Base-by-base conservation (phyloP, 768 basidiomycete genomes). In the Termitomyces sp. region DNA sequence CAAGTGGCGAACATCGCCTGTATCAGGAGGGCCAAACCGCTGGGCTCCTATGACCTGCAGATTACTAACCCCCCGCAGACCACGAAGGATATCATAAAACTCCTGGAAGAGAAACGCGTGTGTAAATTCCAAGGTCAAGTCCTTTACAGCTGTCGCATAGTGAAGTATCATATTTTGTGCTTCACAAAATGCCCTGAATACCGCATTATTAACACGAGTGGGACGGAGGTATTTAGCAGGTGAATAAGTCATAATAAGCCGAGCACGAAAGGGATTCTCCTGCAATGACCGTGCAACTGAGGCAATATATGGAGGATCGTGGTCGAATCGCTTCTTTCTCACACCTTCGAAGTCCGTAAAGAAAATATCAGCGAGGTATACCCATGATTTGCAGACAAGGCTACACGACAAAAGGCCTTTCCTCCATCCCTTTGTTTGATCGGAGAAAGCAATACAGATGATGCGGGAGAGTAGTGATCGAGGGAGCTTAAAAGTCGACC, bases 321-420 rank as follows among this genome's bases (percentile, higher is more conserved):
- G 28, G 26, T 59, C 50, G 1, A 23, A n/a, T 38, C 35, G 14
- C 12, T 1, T 12, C 8, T 30, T 53, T 10, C 20, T 9, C 14
- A 18, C 44, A 12, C 20, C 57, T 32, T 35, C 35, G 12, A 60
- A 56, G 32, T 54, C 49, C 20, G 51, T 49, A 40, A 60, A 61
- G 49, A 63, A 60, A 12, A 63, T 32, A 6, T 61, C 59, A 7
- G 56, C 20, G 3, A 63, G 48, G 20, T 57, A 36, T 41, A 49
- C 44, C 62, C 59, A 63, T 44, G 52, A 30, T 30, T 52, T 57
- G 54, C 62, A 60, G 40, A 60, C 59, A 43, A 63, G 50, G 23
- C 62, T 50, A 43, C 51, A 55, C 5, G 59, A 49, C 23, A 57
- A 18, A 26, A 63, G 59, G 14, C 50, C 55, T 30, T 36, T 49